These are phyloP conservation scores for Lipomyces anomalus DNA, from an alignment of 805 yeast genomes.

Conservation along the genomic window DNA sequence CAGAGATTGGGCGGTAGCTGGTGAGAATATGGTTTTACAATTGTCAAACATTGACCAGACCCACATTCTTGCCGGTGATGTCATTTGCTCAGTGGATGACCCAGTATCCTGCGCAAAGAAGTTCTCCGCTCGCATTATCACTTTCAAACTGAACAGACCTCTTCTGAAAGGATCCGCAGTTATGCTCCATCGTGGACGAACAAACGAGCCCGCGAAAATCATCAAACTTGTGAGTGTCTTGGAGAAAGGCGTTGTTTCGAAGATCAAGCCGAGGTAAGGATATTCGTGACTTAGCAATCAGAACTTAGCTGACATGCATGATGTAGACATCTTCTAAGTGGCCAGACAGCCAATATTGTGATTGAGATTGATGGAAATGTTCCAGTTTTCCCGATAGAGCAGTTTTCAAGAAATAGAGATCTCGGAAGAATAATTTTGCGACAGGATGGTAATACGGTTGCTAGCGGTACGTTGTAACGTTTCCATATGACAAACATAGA, in stretches of 20 bases:
- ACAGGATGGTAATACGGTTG: constrained; percentile 63
- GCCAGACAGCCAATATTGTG: constrained; percentile 54
- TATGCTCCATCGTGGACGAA: constrained; percentile 69
- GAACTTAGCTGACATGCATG: too few species aligned
- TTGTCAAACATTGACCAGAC: constrained; percentile 36
- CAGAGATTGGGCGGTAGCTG: constrained; percentile 43
- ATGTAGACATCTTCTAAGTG: constrained; percentile 58
- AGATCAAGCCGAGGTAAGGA: constrained; percentile 42
- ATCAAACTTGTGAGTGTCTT: constrained; percentile 40
- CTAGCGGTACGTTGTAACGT: constrained; percentile 46
- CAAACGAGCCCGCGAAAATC: constrained; percentile 64
- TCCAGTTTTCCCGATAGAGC: constrained; percentile 51
- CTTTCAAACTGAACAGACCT: constrained; percentile 68
- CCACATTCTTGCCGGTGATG: constrained; percentile 59
- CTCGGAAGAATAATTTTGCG: constrained; percentile 67
- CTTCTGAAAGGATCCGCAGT: constrained; percentile 74
- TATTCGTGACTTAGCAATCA: too few species aligned
- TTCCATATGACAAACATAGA: too few species aligned
- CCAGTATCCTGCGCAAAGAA: constrained; percentile 44
- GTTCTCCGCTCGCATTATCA: constrained; percentile 50
- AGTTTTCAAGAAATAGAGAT: constrained; percentile 43
- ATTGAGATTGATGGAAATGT: constrained; percentile 45
- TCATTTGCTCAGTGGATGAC: constrained; percentile 47
- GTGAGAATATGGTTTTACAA: constrained; percentile 50
- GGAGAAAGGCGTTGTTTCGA: constrained; percentile 34